Percentiles rank a stretch among this genome's conserved stretches.
These are phyloP conservation scores for Phaffomyces thermotolerans DNA, from an alignment of 805 yeast genomes.

Conservation along the genomic window DNA sequence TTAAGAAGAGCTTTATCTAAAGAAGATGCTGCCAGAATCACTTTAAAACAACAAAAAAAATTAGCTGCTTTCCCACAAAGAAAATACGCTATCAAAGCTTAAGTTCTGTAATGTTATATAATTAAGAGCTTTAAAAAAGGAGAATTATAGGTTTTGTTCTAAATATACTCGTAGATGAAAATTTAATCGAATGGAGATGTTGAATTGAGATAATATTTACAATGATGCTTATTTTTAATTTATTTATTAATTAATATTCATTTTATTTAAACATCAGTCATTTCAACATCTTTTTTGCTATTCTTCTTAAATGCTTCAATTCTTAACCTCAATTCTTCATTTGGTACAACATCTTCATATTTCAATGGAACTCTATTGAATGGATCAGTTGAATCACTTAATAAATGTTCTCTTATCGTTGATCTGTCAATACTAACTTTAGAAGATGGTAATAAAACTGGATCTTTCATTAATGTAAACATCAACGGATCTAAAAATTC, in stretches of 20 bases:
- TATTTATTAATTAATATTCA: neutral
- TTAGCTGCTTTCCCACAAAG: slow-evolving; percentile 96
- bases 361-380: slow-evolving; percentile 89
- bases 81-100: slow-evolving; percentile 98
- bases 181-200: too few relatives aligned
- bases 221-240: too few relatives aligned
- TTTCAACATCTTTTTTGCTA: slow-evolving; percentile 11
- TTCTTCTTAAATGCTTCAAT: slow-evolving; percentile 41
- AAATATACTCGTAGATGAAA: neutral
- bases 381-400: slow-evolving; percentile 95
- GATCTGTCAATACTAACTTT: slow-evolving; percentile 80
- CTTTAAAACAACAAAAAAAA: slow-evolving; percentile 88
- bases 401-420: slow-evolving; percentile 86
- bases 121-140: slow-evolving; percentile 15
- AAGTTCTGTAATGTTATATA: slow-evolving; percentile 27
- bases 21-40: slow-evolving; percentile 72
- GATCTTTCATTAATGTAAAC: slow-evolving; percentile 94
- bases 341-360: slow-evolving; percentile 80
- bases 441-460: slow-evolving; percentile 88
- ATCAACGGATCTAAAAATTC: slow-evolving; percentile 95
- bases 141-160: slow-evolving; percentile 18
- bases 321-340: slow-evolving; percentile 55
- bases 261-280: slow-evolving; percentile 11
- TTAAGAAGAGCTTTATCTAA: slow-evolving; percentile 93
- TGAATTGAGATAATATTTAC: too few relatives aligned